Evolutionary conservation across 2,329 filamentous ascomycete genomes (phyloP).

Genomic region (Hypoxylon sp.): DNA sequence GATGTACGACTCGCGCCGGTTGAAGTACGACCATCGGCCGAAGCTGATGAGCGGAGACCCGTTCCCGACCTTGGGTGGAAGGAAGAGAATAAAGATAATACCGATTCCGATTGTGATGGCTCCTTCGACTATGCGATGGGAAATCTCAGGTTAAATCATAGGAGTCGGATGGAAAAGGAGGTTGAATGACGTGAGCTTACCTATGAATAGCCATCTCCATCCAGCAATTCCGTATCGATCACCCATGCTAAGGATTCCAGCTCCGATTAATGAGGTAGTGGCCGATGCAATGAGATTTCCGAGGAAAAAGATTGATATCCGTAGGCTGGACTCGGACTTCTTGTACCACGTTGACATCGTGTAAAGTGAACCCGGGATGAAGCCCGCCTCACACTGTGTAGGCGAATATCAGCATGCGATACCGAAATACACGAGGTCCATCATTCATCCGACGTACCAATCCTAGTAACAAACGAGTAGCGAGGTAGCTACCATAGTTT

Average conservation of each 20-base stretch:
- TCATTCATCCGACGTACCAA: constrained; percentile 48
- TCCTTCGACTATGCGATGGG: constrained; percentile 48
- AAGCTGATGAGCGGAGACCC: constrained; percentile 55
- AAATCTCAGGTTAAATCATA: not conserved
- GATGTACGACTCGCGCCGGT: constrained; percentile 60
- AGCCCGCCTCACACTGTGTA: constrained; percentile 62
- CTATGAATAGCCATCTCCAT: constrained; percentile 67
- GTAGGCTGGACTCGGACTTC: constrained; percentile 61
- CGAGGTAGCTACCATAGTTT: constrained; percentile 62
- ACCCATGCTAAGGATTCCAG: constrained; percentile 63
- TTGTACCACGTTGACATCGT: constrained; percentile 68
- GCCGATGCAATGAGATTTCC: constrained; percentile 68
- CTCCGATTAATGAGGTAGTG: constrained; percentile 64
- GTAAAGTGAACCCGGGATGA: constrained; percentile 67
- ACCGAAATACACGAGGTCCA: not conserved
- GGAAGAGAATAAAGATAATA: constrained; percentile 58
- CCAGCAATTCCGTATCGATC: constrained; percentile 59
- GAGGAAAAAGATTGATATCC: constrained; percentile 67
- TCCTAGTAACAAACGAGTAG: constrained; percentile 62
- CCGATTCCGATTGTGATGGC: constrained; percentile 53
- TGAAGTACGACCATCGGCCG: constrained; percentile 61
- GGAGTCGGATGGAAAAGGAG: not conserved
- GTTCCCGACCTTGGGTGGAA: constrained; percentile 58
- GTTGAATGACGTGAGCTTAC: constrained; percentile 51
- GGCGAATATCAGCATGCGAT: constrained; percentile 16